Conservation (phyloP, 352 stramenopile species). For the Albugo laibachii region DNA sequence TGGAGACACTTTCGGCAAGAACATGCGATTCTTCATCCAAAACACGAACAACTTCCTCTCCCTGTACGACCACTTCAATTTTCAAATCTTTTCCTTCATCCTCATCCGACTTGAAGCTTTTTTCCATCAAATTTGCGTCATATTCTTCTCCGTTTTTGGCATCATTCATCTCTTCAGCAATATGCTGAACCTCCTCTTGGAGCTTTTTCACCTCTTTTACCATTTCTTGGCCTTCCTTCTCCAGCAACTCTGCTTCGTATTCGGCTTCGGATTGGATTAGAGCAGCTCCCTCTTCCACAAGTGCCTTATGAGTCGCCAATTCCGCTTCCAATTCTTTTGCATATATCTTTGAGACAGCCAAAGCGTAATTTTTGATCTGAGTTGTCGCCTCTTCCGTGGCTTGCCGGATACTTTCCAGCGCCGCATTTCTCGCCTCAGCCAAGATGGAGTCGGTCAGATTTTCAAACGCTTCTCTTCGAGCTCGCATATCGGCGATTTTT, state of each 20-base stretch:
- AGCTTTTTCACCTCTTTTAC: slow-evolving; percentile 1
- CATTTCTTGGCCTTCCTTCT: slow-evolving; percentile 5
- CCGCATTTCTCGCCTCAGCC: slow-evolving; percentile 14
- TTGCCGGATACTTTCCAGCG: slow-evolving; percentile 17
- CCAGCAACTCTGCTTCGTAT: slow-evolving; percentile 6
- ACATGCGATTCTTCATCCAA: neutral
- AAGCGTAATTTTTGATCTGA: slow-evolving; percentile 17
- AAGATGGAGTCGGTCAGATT: slow-evolving; percentile 19
- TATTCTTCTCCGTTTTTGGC: neutral
- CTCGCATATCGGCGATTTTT: too few species aligned
- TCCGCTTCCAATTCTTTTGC: slow-evolving; percentile 3
- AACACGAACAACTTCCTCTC: slow-evolving; percentile 3
- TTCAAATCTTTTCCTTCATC: slow-evolving; percentile 1
- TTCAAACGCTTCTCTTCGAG: slow-evolving; percentile 10
- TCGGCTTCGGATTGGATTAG: slow-evolving; percentile 9
- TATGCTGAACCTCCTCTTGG: slow-evolving; percentile 3
- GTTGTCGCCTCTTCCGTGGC: slow-evolving; percentile 17
- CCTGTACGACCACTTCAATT: neutral
- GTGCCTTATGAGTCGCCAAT: slow-evolving; percentile 4
- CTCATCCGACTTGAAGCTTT: slow-evolving; percentile 4
- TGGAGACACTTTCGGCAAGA: neutral
- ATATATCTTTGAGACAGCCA: slow-evolving; percentile 11
- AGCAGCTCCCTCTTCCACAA: slow-evolving; percentile 2
- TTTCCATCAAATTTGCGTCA: slow-evolving; percentile 7
- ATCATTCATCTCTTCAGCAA: slow-evolving; percentile 5